Conservation (phyloP, 2,329 filamentous ascomycete species). For the Parasarocladium wereldwijsianum region DNA sequence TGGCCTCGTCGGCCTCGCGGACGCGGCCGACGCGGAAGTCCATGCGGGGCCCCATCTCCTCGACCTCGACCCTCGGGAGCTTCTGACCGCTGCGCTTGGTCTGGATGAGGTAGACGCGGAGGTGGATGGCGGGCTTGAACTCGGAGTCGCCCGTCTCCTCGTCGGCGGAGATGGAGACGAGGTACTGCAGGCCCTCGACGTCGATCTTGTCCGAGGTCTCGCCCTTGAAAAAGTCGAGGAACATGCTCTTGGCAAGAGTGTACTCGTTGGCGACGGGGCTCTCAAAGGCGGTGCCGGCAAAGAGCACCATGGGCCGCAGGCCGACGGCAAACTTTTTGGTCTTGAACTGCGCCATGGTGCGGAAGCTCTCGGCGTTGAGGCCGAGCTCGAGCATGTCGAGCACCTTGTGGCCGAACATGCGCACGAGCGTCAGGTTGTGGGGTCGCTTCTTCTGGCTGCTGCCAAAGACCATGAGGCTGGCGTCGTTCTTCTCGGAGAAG, state of each 20-base stretch:
- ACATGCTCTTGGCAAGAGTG: slow-evolving; percentile 71
- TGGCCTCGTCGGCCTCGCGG: slow-evolving; percentile 60
- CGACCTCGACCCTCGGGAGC: slow-evolving; percentile 79
- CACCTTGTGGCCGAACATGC: slow-evolving; percentile 74
- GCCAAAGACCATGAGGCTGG: slow-evolving; percentile 70
- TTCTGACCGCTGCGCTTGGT: slow-evolving; percentile 80
- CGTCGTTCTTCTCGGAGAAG: slow-evolving; percentile 93
- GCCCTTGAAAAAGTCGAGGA: slow-evolving; percentile 85
- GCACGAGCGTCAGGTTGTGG: slow-evolving; percentile 68
- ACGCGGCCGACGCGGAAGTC: slow-evolving; percentile 77
- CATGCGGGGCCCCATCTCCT: slow-evolving; percentile 90
- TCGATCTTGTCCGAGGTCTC: slow-evolving; percentile 65
- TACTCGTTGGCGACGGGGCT: slow-evolving; percentile 66
- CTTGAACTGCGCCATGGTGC: slow-evolving; percentile 61
- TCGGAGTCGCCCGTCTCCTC: slow-evolving; percentile 33
- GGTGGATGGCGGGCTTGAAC: slow-evolving; percentile 40
- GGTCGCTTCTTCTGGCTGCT: slow-evolving; percentile 90
- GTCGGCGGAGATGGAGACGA: slow-evolving; percentile 67
- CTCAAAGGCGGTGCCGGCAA: slow-evolving; percentile 79
- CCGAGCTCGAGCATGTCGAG: slow-evolving; percentile 91
- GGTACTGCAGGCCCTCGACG: slow-evolving; percentile 86
- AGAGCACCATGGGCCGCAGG: slow-evolving; percentile 79
- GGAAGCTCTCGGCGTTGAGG: slow-evolving; percentile 60
- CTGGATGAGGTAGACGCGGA: slow-evolving; percentile 73
- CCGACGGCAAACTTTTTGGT: slow-evolving; percentile 63